A percentile compares a stretch with the other conserved stretches of the same genome.
These are phyloP conservation scores for Amylostereum areolatum DNA, from an alignment of 1,284 basidiomycete genomes.

Conservation along the genomic window DNA sequence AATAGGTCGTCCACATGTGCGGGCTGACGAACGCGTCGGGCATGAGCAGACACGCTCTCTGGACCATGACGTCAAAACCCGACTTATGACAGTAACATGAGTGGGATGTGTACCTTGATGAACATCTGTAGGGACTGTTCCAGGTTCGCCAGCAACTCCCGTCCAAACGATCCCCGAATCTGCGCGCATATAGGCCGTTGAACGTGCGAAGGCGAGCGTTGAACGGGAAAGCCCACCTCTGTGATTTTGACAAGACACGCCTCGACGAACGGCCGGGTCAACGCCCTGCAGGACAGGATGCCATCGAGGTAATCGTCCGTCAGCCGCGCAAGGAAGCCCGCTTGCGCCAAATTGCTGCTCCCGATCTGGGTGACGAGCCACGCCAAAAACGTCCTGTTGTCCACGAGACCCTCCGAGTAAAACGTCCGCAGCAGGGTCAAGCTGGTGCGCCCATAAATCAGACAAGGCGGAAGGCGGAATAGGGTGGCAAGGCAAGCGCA, in stretches of 20 bases:
- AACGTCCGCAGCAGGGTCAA: constrained; percentile 73
- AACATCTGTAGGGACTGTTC: constrained; percentile 47
- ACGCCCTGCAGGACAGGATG: constrained; percentile 59
- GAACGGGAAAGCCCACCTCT: constrained; percentile 44
- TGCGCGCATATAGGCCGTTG: constrained; percentile 16
- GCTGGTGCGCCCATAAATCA: constrained; percentile 30
- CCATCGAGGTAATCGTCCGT: constrained; percentile 77
- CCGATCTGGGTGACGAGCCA: constrained; percentile 83
- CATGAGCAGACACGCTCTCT: constrained; percentile 60
- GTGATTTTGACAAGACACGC: constrained; percentile 60
- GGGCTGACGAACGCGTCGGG: constrained; percentile 76
- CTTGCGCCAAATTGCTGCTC: constrained; percentile 77
- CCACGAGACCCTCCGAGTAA: constrained; percentile 78
- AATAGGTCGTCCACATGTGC: constrained; percentile 53
- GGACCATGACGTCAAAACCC: background rate
- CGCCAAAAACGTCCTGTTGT: constrained; percentile 70
- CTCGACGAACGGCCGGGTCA: constrained; percentile 62
- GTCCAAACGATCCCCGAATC: constrained; percentile 48
- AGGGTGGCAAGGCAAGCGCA: constrained; percentile 26
- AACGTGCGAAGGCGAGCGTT: too few species aligned
- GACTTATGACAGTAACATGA: background rate
- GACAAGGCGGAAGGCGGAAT: constrained; percentile 10
- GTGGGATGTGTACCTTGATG: constrained; percentile 43
- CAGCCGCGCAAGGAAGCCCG: constrained; percentile 74
- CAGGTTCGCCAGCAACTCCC: constrained; percentile 52